A percentile compares a stretch with the other conserved stretches of the same genome.
These are phyloP conservation scores for Aurinia saxatilis DNA, from an alignment of 345 rosid genomes.

Conservation along the genomic window DNA sequence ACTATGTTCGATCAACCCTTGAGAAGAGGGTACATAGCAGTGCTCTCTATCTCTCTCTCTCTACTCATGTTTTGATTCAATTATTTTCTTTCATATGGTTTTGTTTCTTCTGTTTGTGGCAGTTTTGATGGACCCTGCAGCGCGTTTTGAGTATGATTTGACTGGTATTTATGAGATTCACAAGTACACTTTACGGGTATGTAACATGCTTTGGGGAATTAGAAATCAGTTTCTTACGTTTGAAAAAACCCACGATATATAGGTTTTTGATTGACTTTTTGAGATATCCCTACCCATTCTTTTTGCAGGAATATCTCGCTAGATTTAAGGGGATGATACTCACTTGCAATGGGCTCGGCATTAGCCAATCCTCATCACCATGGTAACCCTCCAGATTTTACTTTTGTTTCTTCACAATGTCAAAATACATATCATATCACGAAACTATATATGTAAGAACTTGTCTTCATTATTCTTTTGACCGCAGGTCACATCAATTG, in stretches of 20 bases:
- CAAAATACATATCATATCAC: background rate
- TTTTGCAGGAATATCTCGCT: conserved; percentile 68
- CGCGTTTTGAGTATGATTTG: conserved; percentile 71
- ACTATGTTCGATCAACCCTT: background rate
- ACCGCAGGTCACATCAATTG: conserved; percentile 46
- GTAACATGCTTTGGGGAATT: background rate
- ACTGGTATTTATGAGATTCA: conserved; percentile 74
- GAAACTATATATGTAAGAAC: conserved; percentile 4
- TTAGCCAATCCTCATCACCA: conserved; percentile 44
- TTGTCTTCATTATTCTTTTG: conserved; percentile 1
- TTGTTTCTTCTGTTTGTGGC: conserved; percentile 20
- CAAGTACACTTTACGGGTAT: conserved; percentile 70
- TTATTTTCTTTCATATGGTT: background rate
- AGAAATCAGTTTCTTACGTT: background rate
- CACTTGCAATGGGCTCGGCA: conserved; percentile 90
- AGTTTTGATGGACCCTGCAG: conserved; percentile 72
- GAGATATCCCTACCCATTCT: background rate
- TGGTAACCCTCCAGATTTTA: conserved; percentile 31
- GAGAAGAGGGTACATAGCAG: background rate
- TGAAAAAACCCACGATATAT: background rate
- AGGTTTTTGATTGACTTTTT: background rate
- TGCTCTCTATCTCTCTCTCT: background rate
- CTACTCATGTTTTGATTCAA: background rate
- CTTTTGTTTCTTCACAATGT: conserved; percentile 5
- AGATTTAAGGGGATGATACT: conserved; percentile 90